phyloP scores from a whole-genome alignment of 495 filamentous ascomycete genomes.

The Lasiosphaeriaceae sp. region DNA sequence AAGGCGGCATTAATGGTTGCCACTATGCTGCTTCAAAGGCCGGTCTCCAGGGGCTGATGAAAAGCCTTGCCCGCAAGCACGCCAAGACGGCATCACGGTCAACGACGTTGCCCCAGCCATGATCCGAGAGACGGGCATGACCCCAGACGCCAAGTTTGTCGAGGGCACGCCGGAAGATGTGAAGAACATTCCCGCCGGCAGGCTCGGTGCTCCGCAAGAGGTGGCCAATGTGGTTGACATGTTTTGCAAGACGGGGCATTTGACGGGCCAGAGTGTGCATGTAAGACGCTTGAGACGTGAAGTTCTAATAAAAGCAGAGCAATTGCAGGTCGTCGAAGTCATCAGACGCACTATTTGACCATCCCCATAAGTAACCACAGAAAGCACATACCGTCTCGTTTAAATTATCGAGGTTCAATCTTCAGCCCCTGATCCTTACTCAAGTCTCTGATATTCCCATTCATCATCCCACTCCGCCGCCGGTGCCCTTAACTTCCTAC shows the following conservation, averaged over 20 bases:
- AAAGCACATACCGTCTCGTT: no score
- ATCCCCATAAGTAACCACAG: no score
- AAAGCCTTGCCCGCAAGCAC: slow-evolving; percentile 59
- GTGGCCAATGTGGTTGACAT: slow-evolving; percentile 64
- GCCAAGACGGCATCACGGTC: slow-evolving; percentile 64
- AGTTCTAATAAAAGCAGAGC: no score
- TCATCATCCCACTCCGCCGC: no score
- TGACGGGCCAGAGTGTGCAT: slow-evolving; percentile 64
- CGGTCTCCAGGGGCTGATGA: slow-evolving; percentile 61
- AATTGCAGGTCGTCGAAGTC: no score
- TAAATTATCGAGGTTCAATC: no score
- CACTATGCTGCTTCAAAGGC: slow-evolving; percentile 67
- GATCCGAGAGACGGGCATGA: slow-evolving; percentile 67
- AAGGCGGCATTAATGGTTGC: slow-evolving; percentile 64
- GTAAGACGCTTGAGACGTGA: no score
- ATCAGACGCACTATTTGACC: no score
- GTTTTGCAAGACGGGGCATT: slow-evolving; percentile 65
- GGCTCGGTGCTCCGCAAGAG: slow-evolving; percentile 64
- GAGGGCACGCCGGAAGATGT: slow-evolving; percentile 47
- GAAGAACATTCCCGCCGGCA: slow-evolving; percentile 52
- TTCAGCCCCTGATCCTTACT: no score
- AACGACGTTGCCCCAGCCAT: slow-evolving; percentile 74
- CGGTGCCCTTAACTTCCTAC: slow-evolving; percentile 23
- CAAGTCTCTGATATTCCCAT: no score
- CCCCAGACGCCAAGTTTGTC: slow-evolving; percentile 53